These are phyloP conservation scores for Sphagnum fallax DNA, from an alignment of 228 moss, liverwort and hornwort genomes.

Conservation along the genomic window DNA sequence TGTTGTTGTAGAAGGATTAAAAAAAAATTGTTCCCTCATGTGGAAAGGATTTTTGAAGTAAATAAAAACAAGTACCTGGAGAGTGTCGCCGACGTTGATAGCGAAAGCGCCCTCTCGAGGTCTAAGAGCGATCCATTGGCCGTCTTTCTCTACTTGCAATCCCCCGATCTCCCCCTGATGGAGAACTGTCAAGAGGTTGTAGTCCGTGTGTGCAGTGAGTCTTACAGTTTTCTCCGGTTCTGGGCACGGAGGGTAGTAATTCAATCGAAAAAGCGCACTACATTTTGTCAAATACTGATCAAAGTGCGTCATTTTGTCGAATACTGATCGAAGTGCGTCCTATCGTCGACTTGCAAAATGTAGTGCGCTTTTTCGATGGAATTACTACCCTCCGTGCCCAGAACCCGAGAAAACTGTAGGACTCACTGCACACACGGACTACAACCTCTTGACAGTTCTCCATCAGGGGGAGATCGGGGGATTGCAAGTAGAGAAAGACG, in stretches of 20 bases:
- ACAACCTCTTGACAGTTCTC: too few relatives aligned
- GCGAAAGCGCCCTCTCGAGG: conserved; percentile 51
- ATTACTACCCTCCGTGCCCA: too few relatives aligned
- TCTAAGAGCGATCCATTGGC: conserved; percentile 55
- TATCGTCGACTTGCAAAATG: conserved; percentile 1
- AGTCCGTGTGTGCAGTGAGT: conserved; percentile 55
- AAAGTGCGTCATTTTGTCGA: too few relatives aligned
- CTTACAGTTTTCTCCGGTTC: conserved; percentile 48
- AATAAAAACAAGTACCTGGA: conserved; percentile 26
- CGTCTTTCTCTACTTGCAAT: conserved; percentile 50
- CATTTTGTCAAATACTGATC: conserved; percentile 21
- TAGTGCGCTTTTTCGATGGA: too few relatives aligned
- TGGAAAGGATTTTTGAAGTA: too few relatives aligned
- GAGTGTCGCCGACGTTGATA: conserved; percentile 50
- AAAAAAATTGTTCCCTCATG: too few relatives aligned
- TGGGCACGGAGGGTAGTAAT: conserved; percentile 70
- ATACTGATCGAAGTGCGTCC: conserved; percentile 32
- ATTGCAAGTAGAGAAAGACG: too few relatives aligned
- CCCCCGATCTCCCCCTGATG: conserved; percentile 68
- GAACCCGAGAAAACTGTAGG: too few relatives aligned
- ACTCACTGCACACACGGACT: too few relatives aligned
- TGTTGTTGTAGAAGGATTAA: too few relatives aligned
- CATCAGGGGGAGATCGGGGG: too few relatives aligned
- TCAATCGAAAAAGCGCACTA: conserved; percentile 42
- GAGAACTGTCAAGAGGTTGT: conserved; percentile 49